Evolutionary conservation across 441 rosid genomes (phyloP), one percentile per base, ranked within the genome.

Genomic region (Melastoma candidum): DNA sequence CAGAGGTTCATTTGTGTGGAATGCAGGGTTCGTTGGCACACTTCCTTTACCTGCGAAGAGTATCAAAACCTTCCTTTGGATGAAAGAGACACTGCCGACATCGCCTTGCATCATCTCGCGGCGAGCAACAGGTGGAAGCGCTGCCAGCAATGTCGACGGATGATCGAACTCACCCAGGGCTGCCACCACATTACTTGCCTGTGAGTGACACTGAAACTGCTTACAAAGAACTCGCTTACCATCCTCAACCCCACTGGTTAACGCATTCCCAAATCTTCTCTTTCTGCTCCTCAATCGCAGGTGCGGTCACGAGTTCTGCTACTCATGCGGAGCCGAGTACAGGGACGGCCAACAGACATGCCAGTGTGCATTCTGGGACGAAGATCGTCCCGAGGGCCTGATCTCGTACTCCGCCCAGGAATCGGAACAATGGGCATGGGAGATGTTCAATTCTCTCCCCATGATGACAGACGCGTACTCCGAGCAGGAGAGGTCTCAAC

Each of bases 341-440:
- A 76, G 77, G 65, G 79, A 67, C 17, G 79, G 84, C 54, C 94
- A 77, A 39, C 96, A 88, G 72, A 74, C 69, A 29, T 92, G 98
- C 64, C 89, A 76, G 43, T 92, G 98, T 22, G 85, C 87, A 25
- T 85, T 84, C 49, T 92, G 98, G 98, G 90, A 82, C 0, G 88
- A 83, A 61, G 87, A 82, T 12, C 71, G 68, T 58, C 56, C 75
- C 0, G 96, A 70, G 39, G 82, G 73, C 57, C 66, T 63, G 51
- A 63, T 63, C 24, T 59, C 65, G 11, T 81, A 67, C 53, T 78
- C 84, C 58, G 76, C 73, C 43, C 96, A 83, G 64, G 96, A 83
- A 71, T 76, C 87, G 12, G 98, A 92, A 64, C 97, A 84, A 68
- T 92, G 97, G 94, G 87, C 92, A 22, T 85, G 94, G 89, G 95